Percentiles rank a stretch among this genome's conserved stretches.
These are phyloP conservation scores for Sicyos baderoa DNA, from an alignment of 306 rosid species.

Conservation along the genomic window DNA sequence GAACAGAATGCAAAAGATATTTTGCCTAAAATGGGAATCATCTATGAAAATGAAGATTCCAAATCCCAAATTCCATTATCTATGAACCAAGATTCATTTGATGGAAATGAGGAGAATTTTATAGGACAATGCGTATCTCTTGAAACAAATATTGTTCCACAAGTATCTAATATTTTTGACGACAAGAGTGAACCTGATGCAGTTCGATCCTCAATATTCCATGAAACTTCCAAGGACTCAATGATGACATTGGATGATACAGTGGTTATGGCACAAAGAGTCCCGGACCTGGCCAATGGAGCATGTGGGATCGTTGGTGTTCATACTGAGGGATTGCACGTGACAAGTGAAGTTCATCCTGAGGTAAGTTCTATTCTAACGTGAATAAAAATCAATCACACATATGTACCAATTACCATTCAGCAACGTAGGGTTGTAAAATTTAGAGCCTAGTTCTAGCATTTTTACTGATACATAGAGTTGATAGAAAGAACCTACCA, in stretches of 20 bases:
- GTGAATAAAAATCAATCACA: background rate
- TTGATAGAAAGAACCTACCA: background rate
- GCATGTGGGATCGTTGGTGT: conserved; percentile 33
- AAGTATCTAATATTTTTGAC: background rate
- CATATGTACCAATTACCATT: background rate
- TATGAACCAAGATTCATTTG: background rate
- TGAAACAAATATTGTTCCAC: background rate
- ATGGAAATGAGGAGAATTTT: background rate
- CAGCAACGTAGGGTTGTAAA: background rate
- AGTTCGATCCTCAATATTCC: conserved; percentile 19
- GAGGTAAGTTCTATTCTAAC: conserved; percentile 36
- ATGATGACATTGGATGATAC: conserved; percentile 26
- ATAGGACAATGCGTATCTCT: background rate
- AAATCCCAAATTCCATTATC: conserved; percentile 13
- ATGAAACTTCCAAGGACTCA: conserved; percentile 34
- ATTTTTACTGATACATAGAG: conserved; percentile 2
- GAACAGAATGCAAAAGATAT: conserved; percentile 15
- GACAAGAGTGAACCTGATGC: conserved; percentile 21
- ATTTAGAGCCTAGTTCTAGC: background rate
- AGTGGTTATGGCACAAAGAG: conserved; percentile 23
- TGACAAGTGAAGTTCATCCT: conserved; percentile 32
- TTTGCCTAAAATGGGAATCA: conserved; percentile 17
- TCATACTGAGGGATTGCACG: conserved; percentile 27
- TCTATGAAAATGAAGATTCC: conserved; percentile 18
- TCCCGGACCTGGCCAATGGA: conserved; percentile 28